phyloP scores from a whole-genome alignment of 106 monocot genomes.

The Allium cepa region DNA sequence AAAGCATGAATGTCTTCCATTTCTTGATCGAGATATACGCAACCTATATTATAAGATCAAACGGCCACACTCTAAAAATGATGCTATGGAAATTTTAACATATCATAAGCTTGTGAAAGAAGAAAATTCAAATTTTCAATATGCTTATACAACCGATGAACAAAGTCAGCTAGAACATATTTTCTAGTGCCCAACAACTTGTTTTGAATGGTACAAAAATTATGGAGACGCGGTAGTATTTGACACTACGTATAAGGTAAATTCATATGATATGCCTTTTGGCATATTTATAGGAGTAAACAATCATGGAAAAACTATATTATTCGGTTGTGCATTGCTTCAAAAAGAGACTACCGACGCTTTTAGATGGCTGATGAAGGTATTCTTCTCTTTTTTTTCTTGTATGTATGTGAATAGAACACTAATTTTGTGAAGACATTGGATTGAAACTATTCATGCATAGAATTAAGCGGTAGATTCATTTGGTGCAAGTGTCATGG shows the following conservation, averaged over 20 bases:
- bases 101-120: not conserved
- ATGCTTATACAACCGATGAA: not conserved
- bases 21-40: not conserved
- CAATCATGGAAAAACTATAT: slow-evolving; percentile 7
- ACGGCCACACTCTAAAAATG: not conserved
- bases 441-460: too few species aligned
- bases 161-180: slow-evolving; percentile 2
- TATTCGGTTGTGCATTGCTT: slow-evolving; percentile 9
- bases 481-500: too few species aligned
- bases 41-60: not conserved
- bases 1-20: slow-evolving; percentile 3
- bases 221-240: slow-evolving; percentile 5
- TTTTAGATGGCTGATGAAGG: slow-evolving; percentile 5
- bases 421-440: too few species aligned
- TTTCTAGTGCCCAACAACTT: not conserved
- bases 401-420: not conserved
- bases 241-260: slow-evolving; percentile 8
- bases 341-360: not conserved
- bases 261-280: slow-evolving; percentile 7
- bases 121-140: slow-evolving; percentile 1
- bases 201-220: slow-evolving; percentile 9
- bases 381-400: not conserved
- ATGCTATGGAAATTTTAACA: not conserved
- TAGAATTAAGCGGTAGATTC: too few species aligned
- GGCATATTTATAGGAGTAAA: slow-evolving; percentile 5